Base-by-base conservation (phyloP, 1,284 basidiomycete species). In the Ustilago shanxiensis region DNA sequence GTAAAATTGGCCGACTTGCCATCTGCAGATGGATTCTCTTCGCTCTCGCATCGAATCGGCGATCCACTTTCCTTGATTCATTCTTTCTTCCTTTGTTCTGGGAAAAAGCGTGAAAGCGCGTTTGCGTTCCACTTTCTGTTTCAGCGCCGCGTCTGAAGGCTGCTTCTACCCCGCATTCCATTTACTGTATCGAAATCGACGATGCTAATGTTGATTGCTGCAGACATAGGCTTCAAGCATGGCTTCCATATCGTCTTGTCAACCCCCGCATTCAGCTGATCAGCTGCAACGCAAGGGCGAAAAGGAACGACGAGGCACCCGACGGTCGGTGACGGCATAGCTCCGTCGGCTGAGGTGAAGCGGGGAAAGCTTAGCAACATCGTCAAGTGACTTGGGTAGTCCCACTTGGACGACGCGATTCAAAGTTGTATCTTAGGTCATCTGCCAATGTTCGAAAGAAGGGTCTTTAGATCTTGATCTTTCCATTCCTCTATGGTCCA, bases 271-370 rank as follows among this genome's bases (percentile, higher is more conserved):
- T 50, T 18, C 24, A 28, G 49, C 10, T 50, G 49, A 29, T 29
- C 22, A 37, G 8, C 8, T 37, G 35, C 35, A 37, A 37, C 9
- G 8, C 7, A 14, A 37, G 31, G 11, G n/a, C n/a, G 6, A n/a
- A 50, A 29, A 24, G 49, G 29, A 41, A 14, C 13, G 18, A 14
- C 11, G 49, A 60, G 49, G 49, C 59, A 53, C 49, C 47, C 39
- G 31, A 39, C 51, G 59, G 47, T 60, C 29, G 28, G 51, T 60
- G 49, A 60, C 47, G 59, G 49, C 51, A 51, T 60, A n/a, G 49
- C 37, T 24, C 50, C 59, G 47, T 60, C 49, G 59, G 51, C 51
- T 45, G 44, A n/a, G 3, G 18, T 13, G n/a, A 16, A 13, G 18
- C 22, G 44, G 22, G 44, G 18, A n/a, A 22, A 45, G 44, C 44